Conservation (phyloP, 352 stramenopile genomes). For the Pseudoperonospora humuli region DNA sequence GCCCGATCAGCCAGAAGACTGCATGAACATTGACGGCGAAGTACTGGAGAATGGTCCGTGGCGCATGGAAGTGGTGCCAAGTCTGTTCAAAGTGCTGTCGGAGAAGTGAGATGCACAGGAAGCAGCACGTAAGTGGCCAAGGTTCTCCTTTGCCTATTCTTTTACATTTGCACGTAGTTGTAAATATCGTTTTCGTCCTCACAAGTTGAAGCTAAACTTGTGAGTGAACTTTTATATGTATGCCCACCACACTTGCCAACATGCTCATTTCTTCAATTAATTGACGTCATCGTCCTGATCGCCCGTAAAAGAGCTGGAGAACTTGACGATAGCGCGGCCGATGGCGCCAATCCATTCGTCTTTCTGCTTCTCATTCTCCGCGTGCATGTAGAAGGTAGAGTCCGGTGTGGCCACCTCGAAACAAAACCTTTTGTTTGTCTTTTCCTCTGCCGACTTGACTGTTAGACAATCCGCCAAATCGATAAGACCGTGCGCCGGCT, state of each 20-base stretch:
- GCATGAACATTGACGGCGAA: conserved; percentile 82
- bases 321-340: conserved; percentile 95
- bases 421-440: conserved; percentile 88
- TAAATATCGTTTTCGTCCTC: conserved; percentile 24
- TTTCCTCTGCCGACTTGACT: conserved; percentile 87
- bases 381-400: conserved; percentile 89
- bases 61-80: conserved; percentile 82
- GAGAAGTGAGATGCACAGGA: conserved; percentile 53
- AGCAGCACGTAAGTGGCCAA: conserved; percentile 5
- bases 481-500: conserved; percentile 84
- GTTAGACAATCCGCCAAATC: conserved; percentile 86
- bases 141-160: neutral
- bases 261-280: neutral
- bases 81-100: conserved; percentile 79
- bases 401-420: conserved; percentile 87
- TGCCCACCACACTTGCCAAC: neutral
- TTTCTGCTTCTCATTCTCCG: conserved; percentile 87
- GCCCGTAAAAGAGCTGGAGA: conserved; percentile 93
- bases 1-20: conserved; percentile 47
- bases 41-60: conserved; percentile 56
- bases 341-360: conserved; percentile 94
- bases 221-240: conserved; percentile 4
- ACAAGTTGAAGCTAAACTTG: neutral
- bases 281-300: conserved; percentile 73
- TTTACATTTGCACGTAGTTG: conserved; percentile 18